Percentiles rank a stretch among this genome's conserved stretches.
These are phyloP conservation scores for Exophiala sideris DNA, from an alignment of 2,329 filamentous ascomycete genomes.

Conservation along the genomic window DNA sequence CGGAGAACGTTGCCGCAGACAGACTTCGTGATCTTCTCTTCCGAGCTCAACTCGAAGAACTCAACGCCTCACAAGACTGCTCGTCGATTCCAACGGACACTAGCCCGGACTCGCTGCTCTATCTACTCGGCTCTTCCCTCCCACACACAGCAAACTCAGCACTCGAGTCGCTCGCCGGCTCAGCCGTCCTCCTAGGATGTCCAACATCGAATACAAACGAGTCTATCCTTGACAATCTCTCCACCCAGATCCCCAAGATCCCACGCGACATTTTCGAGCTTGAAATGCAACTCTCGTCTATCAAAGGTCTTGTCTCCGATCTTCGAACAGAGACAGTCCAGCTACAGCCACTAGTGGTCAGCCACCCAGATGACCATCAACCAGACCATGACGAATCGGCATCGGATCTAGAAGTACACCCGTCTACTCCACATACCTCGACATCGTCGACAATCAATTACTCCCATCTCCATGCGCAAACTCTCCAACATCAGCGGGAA, in stretches of 20 bases:
- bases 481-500: slow-evolving; percentile 69
- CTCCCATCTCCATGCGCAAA: slow-evolving; percentile 57
- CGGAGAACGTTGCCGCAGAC: slow-evolving; percentile 23
- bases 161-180: slow-evolving; percentile 13
- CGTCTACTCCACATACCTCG: background rate
- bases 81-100: background rate
- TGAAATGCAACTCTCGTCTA: slow-evolving; percentile 51
- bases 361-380: background rate
- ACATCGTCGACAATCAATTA: slow-evolving; percentile 49
- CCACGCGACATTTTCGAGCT: slow-evolving; percentile 52
- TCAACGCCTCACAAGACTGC: background rate
- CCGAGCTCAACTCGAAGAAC: slow-evolving; percentile 9
- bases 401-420: background rate
- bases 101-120: background rate
- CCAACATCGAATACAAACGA: slow-evolving; percentile 20
- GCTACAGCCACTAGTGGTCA: slow-evolving; percentile 9
- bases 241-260: slow-evolving; percentile 49
- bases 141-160: slow-evolving; percentile 1
- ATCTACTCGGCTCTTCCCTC: slow-evolving; percentile 8
- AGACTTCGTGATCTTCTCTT: slow-evolving; percentile 44
- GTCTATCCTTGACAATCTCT: slow-evolving; percentile 16
- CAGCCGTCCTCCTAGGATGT: slow-evolving; percentile 13
- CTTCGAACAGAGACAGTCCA: slow-evolving; percentile 28
- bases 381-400: background rate
- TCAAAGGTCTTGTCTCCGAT: slow-evolving; percentile 6